These are phyloP conservation scores for Vaccinium myrtillus DNA, from an alignment of 148 eudicot genomes.

Conservation along the genomic window DNA sequence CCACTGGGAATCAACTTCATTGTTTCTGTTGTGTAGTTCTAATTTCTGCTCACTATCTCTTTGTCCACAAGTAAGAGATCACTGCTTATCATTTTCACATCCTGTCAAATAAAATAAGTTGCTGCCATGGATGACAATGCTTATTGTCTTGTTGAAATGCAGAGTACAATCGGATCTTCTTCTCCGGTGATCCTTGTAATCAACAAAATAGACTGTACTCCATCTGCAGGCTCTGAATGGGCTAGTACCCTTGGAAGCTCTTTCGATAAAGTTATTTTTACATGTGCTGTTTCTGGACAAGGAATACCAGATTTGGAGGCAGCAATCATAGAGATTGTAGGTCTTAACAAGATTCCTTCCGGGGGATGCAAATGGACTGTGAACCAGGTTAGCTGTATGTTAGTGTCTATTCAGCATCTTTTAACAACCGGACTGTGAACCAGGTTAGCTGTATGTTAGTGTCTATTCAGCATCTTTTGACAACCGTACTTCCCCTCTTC, in stretches of 20 bases:
- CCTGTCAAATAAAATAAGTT: not conserved
- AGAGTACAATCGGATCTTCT: slow-evolving; percentile 46
- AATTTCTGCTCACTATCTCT: not conserved
- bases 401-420: not conserved
- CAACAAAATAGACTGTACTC: slow-evolving; percentile 83
- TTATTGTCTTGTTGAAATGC: slow-evolving; percentile 17
- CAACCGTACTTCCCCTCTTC: not conserved
- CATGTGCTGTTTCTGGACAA: slow-evolving; percentile 88
- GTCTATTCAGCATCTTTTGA: not conserved
- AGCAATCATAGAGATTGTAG: slow-evolving; percentile 70
- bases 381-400: slow-evolving; percentile 61
- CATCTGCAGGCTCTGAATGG: slow-evolving; percentile 37
- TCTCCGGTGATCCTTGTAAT: slow-evolving; percentile 78
- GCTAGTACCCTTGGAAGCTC: slow-evolving; percentile 26
- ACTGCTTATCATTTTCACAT: not conserved
- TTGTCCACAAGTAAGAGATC: not conserved
- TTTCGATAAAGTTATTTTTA: slow-evolving; percentile 56
- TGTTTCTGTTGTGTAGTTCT: not conserved
- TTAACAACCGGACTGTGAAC: slow-evolving; percentile 47
- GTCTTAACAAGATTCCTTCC: slow-evolving; percentile 57
- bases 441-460: slow-evolving; percentile 48
- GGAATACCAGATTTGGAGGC: slow-evolving; percentile 72
- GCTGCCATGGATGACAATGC: not conserved
- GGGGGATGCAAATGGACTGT: slow-evolving; percentile 85
- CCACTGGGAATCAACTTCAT: not conserved